phyloP scores from a whole-genome alignment of 352 stramenopile genomes.

The Globisporangium acanthophoron region DNA sequence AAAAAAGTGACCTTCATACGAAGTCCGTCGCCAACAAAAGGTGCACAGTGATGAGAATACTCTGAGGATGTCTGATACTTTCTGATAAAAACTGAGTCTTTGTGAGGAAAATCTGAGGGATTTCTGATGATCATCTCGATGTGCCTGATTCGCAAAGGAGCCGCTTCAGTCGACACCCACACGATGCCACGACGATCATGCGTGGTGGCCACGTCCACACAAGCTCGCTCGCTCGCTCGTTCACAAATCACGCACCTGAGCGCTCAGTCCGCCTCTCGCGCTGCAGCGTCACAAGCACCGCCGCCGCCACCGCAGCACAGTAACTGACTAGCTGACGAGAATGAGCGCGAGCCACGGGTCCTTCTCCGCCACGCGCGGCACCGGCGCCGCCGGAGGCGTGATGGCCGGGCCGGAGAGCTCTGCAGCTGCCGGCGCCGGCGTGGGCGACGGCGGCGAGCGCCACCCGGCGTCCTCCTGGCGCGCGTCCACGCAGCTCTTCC shows the following conservation, averaged over 20 bases:
- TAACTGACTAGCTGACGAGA: background rate
- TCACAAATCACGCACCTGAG: no score
- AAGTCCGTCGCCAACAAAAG: no score
- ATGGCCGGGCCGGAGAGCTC: background rate
- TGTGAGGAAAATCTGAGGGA: no score
- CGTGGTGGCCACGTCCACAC: background rate
- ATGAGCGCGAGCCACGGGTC: background rate
- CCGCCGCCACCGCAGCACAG: background rate
- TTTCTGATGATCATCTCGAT: no score
- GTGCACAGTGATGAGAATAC: no score
- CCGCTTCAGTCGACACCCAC: background rate
- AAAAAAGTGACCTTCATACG: no score
- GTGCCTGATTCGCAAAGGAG: no score
- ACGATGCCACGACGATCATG: background rate
- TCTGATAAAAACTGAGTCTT: no score
- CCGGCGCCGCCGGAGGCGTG: background rate
- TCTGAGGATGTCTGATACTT: no score
- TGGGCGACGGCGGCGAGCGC: background rate
- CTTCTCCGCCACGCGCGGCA: background rate
- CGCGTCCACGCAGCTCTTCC: constrained; percentile 14
- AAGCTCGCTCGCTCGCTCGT: background rate
- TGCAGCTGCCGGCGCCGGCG: background rate
- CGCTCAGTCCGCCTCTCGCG: background rate
- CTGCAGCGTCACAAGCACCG: background rate
- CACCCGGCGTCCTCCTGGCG: constrained; percentile 9